A percentile compares a stretch with the other conserved stretches of the same genome.
These are phyloP conservation scores for Cunninghamia lanceolata DNA, from an alignment of 75 land plant genomes.

Conservation along the genomic window DNA sequence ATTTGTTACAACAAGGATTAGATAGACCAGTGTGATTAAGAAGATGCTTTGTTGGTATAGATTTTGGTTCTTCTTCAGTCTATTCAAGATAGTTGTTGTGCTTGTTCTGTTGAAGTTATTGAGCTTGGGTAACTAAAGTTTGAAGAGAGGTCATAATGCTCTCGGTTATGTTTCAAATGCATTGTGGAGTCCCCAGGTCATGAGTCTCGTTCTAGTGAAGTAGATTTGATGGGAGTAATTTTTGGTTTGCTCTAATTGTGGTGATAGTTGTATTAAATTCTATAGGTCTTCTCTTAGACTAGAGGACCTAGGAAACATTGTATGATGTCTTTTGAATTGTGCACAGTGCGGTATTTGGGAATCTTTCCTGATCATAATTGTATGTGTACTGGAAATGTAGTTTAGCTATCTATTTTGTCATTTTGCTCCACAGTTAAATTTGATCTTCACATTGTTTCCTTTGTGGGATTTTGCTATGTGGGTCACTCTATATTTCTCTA, in stretches of 20 bases:
- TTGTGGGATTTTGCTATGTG: background rate
- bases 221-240: background rate
- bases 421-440: background rate
- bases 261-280: background rate
- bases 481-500: background rate
- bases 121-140: background rate
- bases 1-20: background rate
- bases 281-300: background rate
- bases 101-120: background rate
- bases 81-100: background rate
- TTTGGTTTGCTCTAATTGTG: background rate
- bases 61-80: background rate
- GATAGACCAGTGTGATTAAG: background rate
- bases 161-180: background rate
- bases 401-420: background rate
- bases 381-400: background rate
- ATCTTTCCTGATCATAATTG: background rate
- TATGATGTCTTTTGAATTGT: background rate
- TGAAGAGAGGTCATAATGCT: background rate
- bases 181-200: background rate
- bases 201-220: background rate
- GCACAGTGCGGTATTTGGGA: background rate
- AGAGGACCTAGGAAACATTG: background rate
- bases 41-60: background rate
- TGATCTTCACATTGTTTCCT: background rate